These are phyloP conservation scores for Ambrosia hybrid DNA, from an alignment of 140 eudicot species.

Conservation along the genomic window DNA sequence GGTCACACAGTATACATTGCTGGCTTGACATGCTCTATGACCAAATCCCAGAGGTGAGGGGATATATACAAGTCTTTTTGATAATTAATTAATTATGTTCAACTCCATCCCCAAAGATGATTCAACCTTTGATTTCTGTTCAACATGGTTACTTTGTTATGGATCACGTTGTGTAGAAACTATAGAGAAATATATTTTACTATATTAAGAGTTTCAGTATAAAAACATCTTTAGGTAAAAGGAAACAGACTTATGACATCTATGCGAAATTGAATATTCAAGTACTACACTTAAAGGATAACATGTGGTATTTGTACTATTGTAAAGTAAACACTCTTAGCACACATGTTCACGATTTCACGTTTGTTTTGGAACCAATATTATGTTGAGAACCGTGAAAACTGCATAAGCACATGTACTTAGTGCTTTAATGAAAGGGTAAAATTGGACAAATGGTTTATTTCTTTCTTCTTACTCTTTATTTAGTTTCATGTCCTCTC, in stretches of 20 bases:
- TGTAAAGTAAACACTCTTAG: not conserved
- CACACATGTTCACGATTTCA: not conserved
- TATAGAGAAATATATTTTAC: not conserved
- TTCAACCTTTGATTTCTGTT: slow-evolving; percentile 20
- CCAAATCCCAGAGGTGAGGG: slow-evolving; percentile 55
- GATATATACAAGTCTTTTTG: slow-evolving; percentile 13
- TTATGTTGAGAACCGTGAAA: too few relatives aligned
- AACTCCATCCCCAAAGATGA: not conserved
- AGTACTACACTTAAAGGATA: not conserved
- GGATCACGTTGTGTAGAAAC: too few relatives aligned
- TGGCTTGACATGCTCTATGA: slow-evolving; percentile 70
- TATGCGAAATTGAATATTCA: not conserved
- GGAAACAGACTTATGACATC: not conserved
- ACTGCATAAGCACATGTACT: too few relatives aligned
- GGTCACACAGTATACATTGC: slow-evolving; percentile 79
- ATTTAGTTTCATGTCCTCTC: too few relatives aligned
- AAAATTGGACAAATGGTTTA: too few relatives aligned
- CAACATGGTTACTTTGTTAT: too few relatives aligned
- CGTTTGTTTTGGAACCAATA: too few relatives aligned
- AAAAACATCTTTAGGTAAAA: not conserved
- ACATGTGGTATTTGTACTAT: not conserved
- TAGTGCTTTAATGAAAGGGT: too few relatives aligned
- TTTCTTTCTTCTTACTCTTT: too few relatives aligned
- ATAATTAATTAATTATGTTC: not conserved
- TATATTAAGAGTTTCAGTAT: not conserved